A percentile compares a stretch with the other conserved stretches of the same genome.
Evolutionary conservation across 768 basidiomycete species (phyloP).

Genomic region (Lactifluus piperatus): DNA sequence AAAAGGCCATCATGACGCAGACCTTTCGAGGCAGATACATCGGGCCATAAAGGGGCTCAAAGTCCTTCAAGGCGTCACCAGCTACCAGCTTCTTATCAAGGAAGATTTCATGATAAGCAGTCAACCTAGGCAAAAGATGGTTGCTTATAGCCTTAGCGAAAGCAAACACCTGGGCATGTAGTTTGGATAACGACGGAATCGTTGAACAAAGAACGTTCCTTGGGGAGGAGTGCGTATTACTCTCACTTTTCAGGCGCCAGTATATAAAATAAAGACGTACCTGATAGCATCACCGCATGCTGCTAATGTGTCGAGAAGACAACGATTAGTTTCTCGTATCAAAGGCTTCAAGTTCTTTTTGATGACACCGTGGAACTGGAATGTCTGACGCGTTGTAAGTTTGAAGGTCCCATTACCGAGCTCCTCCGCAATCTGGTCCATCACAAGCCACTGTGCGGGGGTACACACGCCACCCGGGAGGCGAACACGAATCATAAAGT

Average conservation of each 20-base stretch:
- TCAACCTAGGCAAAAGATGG: conserved; percentile 80
- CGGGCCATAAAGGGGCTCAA: conserved; percentile 95
- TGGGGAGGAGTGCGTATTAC: conserved; percentile 16
- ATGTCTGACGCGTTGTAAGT: conserved; percentile 94
- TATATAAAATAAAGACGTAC: conserved; percentile 31
- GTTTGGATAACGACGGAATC: conserved; percentile 79
- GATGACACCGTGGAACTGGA: conserved; percentile 99
- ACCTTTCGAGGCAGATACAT: conserved; percentile 96
- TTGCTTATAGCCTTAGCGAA: conserved; percentile 81
- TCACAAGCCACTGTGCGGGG: conserved; percentile 86
- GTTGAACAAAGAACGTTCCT: conserved; percentile 90
- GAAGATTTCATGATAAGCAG: conserved; percentile 99
- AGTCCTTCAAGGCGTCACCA: conserved; percentile 88
- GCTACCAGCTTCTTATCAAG: conserved; percentile 94
- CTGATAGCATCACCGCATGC: conserved; percentile 98
- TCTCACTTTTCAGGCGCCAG: neutral
- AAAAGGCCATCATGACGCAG: conserved; percentile 13
- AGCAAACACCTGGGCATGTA: conserved; percentile 75
- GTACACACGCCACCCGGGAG: conserved; percentile 94
- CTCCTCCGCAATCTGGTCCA: conserved; percentile 95
- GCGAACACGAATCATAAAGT: conserved; percentile 97
- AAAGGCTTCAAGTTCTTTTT: conserved; percentile 93
- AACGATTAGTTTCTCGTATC: conserved; percentile 92
- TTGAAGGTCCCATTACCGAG: conserved; percentile 93
- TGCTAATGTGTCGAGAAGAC: conserved; percentile 87